phyloP scores from a whole-genome alignment of 371 early-diverging fungal genomes.

The Mucor circinelloides region DNA sequence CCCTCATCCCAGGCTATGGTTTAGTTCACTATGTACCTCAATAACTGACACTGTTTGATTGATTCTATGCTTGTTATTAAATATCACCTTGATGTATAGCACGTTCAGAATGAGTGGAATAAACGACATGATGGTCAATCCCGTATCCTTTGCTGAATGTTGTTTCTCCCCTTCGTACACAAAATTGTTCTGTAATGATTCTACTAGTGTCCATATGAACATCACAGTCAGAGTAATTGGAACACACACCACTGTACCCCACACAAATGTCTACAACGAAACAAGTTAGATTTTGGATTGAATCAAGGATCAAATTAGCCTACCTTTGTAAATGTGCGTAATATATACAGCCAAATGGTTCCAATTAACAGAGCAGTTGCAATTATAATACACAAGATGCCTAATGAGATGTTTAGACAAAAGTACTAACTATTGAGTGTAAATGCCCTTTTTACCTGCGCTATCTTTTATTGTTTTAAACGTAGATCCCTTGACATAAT shows the following conservation, averaged over 20 bases:
- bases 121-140: constrained; percentile 56
- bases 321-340: constrained; percentile 61
- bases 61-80: constrained; percentile 43
- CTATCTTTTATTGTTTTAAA: constrained; percentile 58
- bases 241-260: constrained; percentile 60
- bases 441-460: constrained; percentile 41
- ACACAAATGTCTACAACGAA: constrained; percentile 56
- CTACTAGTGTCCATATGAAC: constrained; percentile 60
- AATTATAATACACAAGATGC: constrained; percentile 53
- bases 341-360: constrained; percentile 54
- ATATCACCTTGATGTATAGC: constrained; percentile 39
- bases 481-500: constrained; percentile 47
- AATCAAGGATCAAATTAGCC: not conserved
- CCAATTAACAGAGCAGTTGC: constrained; percentile 50
- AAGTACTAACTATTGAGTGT: not conserved
- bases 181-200: constrained; percentile 49
- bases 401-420: constrained; percentile 20
- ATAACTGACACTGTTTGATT: constrained; percentile 62
- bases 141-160: constrained; percentile 48
- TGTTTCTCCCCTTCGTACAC: constrained; percentile 33
- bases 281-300: not conserved
- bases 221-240: constrained; percentile 55
- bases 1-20: not conserved
- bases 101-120: constrained; percentile 56
- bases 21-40: constrained; percentile 36